These are phyloP conservation scores for Massarina eburnea DNA, from an alignment of 2,329 filamentous ascomycete genomes.

Conservation along the genomic window DNA sequence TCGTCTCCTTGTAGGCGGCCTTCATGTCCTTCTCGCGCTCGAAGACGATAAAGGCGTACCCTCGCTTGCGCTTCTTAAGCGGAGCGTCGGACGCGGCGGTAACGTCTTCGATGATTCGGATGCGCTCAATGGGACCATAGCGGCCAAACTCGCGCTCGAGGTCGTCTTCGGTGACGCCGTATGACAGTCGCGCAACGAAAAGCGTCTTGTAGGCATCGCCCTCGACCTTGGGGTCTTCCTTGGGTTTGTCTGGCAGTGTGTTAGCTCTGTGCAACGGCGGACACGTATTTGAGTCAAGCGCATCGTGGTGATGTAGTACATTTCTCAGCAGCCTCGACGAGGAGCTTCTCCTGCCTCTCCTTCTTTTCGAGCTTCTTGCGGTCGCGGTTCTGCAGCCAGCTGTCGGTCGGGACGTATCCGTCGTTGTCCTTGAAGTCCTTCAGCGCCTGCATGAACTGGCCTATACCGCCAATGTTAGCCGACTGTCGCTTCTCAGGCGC, in stretches of 20 bases:
- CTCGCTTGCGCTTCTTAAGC: conserved; percentile 68
- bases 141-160: conserved; percentile 91
- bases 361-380: conserved; percentile 81
- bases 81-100: conserved; percentile 66
- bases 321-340: conserved; percentile 64
- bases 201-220: conserved; percentile 95
- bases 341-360: conserved; percentile 63
- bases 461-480: conserved; percentile 70
- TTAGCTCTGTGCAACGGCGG: conserved; percentile 15
- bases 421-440: conserved; percentile 78
- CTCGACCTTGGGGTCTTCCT: conserved; percentile 82
- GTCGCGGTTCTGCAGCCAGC: conserved; percentile 86
- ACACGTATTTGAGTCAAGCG: background rate
- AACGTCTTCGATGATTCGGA: conserved; percentile 81
- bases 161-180: conserved; percentile 85
- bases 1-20: conserved; percentile 87
- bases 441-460: conserved; percentile 71
- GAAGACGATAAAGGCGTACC: conserved; percentile 96
- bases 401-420: conserved; percentile 80
- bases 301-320: conserved; percentile 53
- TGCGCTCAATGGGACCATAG: conserved; percentile 91
- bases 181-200: conserved; percentile 87
- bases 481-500: conserved; percentile 81
- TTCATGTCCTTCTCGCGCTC: conserved; percentile 99
- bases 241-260: conserved; percentile 67